Evolutionary conservation across 2,329 filamentous ascomycete genomes (phyloP).

Genomic region (Aspergillus persii): DNA sequence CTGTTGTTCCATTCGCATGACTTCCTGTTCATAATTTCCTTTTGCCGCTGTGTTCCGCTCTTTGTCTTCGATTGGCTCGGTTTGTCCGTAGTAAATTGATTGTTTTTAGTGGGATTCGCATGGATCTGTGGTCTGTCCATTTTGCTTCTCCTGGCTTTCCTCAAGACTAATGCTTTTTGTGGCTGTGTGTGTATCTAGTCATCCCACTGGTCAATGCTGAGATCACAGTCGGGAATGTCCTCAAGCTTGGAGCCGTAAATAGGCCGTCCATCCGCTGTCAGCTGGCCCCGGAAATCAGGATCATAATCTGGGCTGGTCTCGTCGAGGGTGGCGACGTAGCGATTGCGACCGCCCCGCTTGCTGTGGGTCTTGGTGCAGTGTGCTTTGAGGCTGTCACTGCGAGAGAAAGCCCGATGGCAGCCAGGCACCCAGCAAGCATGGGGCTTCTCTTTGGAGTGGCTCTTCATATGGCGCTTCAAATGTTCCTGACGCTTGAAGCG

Average conservation of each 20-base stretch:
- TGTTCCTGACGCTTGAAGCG: slow-evolving; percentile 52
- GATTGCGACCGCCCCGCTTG: slow-evolving; percentile 45
- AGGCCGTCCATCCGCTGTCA: slow-evolving; percentile 43
- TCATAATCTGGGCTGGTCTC: slow-evolving; percentile 43
- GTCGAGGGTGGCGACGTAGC: slow-evolving; percentile 47
- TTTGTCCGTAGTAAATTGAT: no score
- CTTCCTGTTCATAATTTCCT: no score
- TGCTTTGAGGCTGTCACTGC: slow-evolving; percentile 47
- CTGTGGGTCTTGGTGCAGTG: slow-evolving; percentile 48
- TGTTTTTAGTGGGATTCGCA: no score
- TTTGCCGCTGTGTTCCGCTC: no score
- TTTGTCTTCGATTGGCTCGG: no score
- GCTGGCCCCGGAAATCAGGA: slow-evolving; percentile 43
- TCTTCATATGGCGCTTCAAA: slow-evolving; percentile 50
- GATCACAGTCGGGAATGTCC: slow-evolving; percentile 32
- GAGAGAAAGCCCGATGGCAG: slow-evolving; percentile 42
- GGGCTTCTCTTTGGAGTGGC: slow-evolving; percentile 45
- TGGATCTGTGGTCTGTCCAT: no score
- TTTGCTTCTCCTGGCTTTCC: no score
- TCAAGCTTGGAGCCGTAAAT: slow-evolving; percentile 38
- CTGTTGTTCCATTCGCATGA: no score
- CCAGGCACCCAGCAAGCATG: slow-evolving; percentile 46
- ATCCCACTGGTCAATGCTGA: slow-evolving; percentile 35
- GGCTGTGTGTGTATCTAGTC: no score
- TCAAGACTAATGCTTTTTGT: no score